Conservation (phyloP, 345 rosid genomes). For the Camelina hispida region DNA sequence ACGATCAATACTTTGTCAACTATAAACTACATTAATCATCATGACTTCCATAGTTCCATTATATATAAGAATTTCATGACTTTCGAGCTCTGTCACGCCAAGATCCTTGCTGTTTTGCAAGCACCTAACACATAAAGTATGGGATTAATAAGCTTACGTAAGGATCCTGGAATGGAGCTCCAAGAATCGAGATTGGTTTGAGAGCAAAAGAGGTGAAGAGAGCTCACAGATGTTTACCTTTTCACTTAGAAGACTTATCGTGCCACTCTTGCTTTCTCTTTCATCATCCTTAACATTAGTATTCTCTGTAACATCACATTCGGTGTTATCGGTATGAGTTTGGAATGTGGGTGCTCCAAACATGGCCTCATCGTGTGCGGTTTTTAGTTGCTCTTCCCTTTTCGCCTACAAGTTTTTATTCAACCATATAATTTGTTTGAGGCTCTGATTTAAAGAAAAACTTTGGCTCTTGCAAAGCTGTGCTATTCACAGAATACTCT, state of each 20-base stretch:
- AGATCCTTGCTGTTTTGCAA: constrained; percentile 89
- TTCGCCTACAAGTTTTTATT: constrained; percentile 56
- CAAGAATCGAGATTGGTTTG: not conserved
- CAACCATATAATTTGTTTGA: not conserved
- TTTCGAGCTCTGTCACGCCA: constrained; percentile 97
- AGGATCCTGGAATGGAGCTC: not conserved
- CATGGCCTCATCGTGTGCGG: constrained; percentile 94
- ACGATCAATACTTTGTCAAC: not conserved
- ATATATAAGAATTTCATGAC: constrained; percentile 38
- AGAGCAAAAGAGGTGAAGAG: too few relatives aligned
- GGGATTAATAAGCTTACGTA: not conserved
- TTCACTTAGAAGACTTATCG: constrained; percentile 70
- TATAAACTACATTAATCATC: not conserved
- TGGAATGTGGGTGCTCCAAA: constrained; percentile 65
- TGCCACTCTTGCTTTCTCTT: constrained; percentile 44
- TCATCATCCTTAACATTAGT: constrained; percentile 45
- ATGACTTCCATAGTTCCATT: not conserved
- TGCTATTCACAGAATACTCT: too few relatives aligned
- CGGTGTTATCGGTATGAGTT: constrained; percentile 33
- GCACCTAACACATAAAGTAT: constrained; percentile 57
- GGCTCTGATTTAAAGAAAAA: not conserved
- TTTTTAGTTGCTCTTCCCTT: constrained; percentile 72
- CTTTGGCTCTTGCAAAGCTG: too few relatives aligned
- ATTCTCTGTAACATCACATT: constrained; percentile 45
- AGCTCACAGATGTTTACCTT: constrained; percentile 51